Conservation (phyloP, 768 basidiomycete genomes). For the Chalciporus piperatus region DNA sequence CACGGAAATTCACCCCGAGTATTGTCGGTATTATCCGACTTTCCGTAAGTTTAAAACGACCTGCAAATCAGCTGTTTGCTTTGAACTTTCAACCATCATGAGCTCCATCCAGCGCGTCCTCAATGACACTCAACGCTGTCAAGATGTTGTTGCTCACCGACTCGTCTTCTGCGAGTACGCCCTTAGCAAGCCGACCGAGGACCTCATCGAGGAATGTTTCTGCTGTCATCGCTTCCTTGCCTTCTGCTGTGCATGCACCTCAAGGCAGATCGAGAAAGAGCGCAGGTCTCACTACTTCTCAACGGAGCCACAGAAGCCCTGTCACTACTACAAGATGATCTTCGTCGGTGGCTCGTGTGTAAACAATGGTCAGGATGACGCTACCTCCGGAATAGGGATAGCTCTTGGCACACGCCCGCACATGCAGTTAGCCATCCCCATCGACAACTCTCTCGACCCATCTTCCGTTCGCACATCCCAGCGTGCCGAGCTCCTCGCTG, state of each 20-base stretch:
- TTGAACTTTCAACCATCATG: slow-evolving; percentile 11
- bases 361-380: slow-evolving; percentile 24
- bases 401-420: slow-evolving; percentile 17
- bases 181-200: neutral
- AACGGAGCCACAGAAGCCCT: slow-evolving; percentile 1
- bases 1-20: too few species aligned
- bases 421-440: slow-evolving; percentile 24
- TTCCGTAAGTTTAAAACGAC: too few species aligned
- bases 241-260: slow-evolving; percentile 12
- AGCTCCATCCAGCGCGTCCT: slow-evolving; percentile 8
- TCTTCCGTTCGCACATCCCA: slow-evolving; percentile 26
- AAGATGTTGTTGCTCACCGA: slow-evolving; percentile 14
- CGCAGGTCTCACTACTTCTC: too few species aligned
- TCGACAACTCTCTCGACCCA: slow-evolving; percentile 13
- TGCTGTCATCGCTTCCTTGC: slow-evolving; percentile 14
- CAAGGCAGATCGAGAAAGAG: neutral
- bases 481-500: slow-evolving; percentile 35
- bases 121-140: neutral
- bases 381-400: slow-evolving; percentile 31
- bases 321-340: slow-evolving; percentile 29
- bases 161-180: slow-evolving; percentile 13
- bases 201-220: slow-evolving; percentile 10
- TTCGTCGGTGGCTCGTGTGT: slow-evolving; percentile 36
- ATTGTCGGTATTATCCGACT: too few species aligned
- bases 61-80: neutral